Conservation (phyloP, 768 basidiomycete species). For the Neoboletus subvelutipes region DNA sequence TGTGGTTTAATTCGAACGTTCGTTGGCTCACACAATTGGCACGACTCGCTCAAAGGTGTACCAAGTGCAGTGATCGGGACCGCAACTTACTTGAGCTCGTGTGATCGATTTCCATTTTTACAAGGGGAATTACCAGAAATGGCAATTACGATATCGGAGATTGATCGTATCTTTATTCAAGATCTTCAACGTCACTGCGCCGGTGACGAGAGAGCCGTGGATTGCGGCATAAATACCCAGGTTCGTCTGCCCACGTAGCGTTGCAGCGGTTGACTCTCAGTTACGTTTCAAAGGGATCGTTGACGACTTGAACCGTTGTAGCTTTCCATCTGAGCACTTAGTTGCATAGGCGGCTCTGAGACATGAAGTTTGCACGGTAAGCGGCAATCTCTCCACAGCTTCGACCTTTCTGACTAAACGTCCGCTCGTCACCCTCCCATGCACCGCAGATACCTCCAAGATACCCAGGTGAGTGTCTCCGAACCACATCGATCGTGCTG, state of each 20-base stretch:
- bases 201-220: background rate
- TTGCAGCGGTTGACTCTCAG: background rate
- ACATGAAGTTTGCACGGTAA: constrained; percentile 64
- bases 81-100: background rate
- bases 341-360: background rate
- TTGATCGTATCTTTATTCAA: background rate
- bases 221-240: constrained; percentile 1
- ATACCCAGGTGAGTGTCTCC: constrained; percentile 53
- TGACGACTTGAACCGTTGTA: background rate
- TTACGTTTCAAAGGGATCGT: background rate
- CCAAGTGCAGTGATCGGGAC: too few species aligned
- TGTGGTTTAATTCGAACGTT: too few species aligned
- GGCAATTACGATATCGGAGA: background rate
- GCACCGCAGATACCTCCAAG: constrained; percentile 59
- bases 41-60: too few species aligned
- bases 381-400: constrained; percentile 7
- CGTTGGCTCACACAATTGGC: too few species aligned
- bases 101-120: background rate
- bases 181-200: background rate
- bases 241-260: background rate
- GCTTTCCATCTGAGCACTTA: background rate
- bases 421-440: background rate
- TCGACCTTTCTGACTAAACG: background rate
- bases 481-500: background rate
- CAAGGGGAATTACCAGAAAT: background rate